Conservation (phyloP, 176 grass and related monocot genomes). For the Cymbopogon citratus region DNA sequence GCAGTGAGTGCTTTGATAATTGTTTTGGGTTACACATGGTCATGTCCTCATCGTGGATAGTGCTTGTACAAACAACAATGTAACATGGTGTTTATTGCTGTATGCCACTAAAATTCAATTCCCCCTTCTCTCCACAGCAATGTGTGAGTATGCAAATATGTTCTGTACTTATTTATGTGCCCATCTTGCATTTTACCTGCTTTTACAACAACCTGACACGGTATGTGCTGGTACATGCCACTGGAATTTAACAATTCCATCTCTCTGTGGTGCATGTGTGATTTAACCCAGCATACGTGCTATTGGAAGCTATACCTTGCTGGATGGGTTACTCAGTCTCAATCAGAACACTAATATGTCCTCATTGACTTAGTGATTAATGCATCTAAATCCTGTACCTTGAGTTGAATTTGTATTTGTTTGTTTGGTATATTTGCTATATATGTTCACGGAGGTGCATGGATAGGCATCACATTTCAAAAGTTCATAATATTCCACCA, state of each 20-base stretch:
- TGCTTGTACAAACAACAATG: background rate
- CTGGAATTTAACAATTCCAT: background rate
- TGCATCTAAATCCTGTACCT: background rate
- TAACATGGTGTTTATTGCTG: background rate
- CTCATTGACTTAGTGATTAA: background rate
- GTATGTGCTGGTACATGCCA: background rate
- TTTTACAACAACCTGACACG: background rate
- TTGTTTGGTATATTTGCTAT: conserved; percentile 7
- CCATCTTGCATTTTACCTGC: background rate
- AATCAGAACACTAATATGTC: background rate
- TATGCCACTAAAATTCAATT: background rate
- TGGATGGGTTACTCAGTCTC: background rate
- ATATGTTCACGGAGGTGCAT: background rate
- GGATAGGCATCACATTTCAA: background rate
- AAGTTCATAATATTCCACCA: background rate
- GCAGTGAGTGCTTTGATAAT: background rate
- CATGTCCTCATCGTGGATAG: background rate
- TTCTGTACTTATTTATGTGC: background rate
- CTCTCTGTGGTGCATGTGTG: background rate
- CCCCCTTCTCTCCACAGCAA: background rate
- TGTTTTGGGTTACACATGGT: background rate
- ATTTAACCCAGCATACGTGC: background rate
- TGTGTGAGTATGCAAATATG: background rate
- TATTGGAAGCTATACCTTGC: background rate
- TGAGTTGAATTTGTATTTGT: background rate